Evolutionary conservation across 2,329 filamentous ascomycete genomes (phyloP).

Genomic region (Drechslera avenae): DNA sequence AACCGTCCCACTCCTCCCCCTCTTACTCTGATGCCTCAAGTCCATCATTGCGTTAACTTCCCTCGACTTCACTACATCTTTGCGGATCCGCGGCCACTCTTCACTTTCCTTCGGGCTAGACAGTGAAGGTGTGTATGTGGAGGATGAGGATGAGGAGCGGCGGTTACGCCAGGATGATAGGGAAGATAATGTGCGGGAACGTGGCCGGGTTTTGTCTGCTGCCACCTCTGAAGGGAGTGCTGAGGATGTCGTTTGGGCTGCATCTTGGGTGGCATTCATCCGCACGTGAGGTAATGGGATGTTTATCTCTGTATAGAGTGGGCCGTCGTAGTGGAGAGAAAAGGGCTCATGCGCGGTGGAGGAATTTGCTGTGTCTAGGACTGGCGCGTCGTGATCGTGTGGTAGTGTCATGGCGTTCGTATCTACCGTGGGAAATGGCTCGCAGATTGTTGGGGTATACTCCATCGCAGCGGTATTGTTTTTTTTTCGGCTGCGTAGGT

Average conservation of each 20-base stretch:
- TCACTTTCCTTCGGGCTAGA: constrained; percentile 8
- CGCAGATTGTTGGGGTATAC: neutral
- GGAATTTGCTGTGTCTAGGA: neutral
- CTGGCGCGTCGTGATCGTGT: constrained; percentile 1
- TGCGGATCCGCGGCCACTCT: constrained; percentile 30
- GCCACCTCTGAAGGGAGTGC: neutral
- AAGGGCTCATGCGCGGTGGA: neutral
- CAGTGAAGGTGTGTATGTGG: constrained; percentile 7
- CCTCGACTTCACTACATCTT: constrained; percentile 24
- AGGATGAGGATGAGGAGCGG: constrained; percentile 23
- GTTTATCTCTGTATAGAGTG: constrained; percentile 44
- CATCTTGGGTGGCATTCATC: constrained; percentile 4
- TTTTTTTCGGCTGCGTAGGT: neutral
- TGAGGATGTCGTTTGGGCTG: constrained; percentile 2
- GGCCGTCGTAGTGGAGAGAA: constrained; percentile 22
- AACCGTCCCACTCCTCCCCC: constrained; percentile 29
- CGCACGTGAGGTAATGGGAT: constrained; percentile 37
- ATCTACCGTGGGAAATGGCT: constrained; percentile 3
- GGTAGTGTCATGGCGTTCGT: constrained; percentile 4
- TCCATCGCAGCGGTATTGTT: neutral
- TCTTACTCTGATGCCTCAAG: constrained; percentile 24
- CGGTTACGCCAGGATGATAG: constrained; percentile 34
- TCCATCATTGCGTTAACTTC: constrained; percentile 36
- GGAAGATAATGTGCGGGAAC: constrained; percentile 32
- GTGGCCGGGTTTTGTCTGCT: constrained; percentile 9